Conservation (phyloP, 139 green algal species). For the Yamagishiella unicocca region DNA sequence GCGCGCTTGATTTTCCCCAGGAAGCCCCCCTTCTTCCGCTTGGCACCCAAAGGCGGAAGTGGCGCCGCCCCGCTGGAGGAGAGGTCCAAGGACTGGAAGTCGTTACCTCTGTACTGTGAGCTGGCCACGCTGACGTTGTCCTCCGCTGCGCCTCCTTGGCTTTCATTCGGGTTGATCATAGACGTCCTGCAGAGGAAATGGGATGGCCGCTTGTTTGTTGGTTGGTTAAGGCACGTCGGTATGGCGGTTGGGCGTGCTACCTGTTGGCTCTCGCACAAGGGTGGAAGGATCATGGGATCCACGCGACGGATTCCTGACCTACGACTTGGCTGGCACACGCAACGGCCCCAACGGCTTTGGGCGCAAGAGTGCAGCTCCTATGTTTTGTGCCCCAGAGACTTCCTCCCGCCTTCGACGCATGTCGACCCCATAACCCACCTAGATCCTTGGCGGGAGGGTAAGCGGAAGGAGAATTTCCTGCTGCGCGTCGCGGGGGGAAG, state of each 20-base stretch:
- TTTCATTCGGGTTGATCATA: not conserved
- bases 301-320: not conserved
- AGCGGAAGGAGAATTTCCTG: constrained; percentile 7
- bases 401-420: not conserved
- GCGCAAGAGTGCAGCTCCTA: not conserved
- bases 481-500: not conserved
- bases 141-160: not conserved
- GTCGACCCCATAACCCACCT: not conserved
- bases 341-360: not conserved
- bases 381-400: not conserved
- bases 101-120: not conserved
- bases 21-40: constrained; percentile 18
- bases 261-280: too few relatives aligned
- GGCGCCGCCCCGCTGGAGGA: not conserved
- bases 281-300: not conserved
- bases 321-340: not conserved
- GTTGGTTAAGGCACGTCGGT: too few relatives aligned
- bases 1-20: constrained; percentile 26
- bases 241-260: too few relatives aligned
- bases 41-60: not conserved
- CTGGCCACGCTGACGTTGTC: not conserved
- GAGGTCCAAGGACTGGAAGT: not conserved
- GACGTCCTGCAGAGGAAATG: not conserved
- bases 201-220: too few relatives aligned
- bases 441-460: constrained; percentile 13